A percentile compares a stretch with the other conserved stretches of the same genome.
Evolutionary conservation across 1,139 yeast species (phyloP).

Genomic region (Protomyces lactucae-debilis): DNA sequence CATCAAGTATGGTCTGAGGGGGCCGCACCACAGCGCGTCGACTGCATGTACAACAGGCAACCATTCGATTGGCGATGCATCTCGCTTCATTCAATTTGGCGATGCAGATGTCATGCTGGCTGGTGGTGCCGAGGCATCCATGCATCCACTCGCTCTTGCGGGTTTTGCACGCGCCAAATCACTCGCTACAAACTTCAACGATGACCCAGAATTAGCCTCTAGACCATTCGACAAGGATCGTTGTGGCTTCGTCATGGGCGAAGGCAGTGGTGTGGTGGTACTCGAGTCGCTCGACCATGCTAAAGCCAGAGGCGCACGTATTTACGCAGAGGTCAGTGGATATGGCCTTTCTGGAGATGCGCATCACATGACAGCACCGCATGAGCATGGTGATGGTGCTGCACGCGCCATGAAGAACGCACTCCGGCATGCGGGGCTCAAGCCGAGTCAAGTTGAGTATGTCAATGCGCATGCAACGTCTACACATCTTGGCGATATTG

Average conservation of each 20-base stretch:
- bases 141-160: conserved; percentile 81
- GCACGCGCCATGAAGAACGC: conserved; percentile 77
- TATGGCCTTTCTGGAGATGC: conserved; percentile 93
- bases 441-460: conserved; percentile 55
- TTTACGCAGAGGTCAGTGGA: conserved; percentile 78
- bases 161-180: conserved; percentile 92
- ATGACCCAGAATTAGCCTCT: conserved; percentile 61
- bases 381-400: conserved; percentile 79
- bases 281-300: conserved; percentile 68
- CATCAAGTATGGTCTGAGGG: conserved; percentile 59
- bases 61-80: conserved; percentile 91
- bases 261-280: conserved; percentile 80
- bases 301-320: conserved; percentile 52
- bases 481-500: conserved; percentile 79
- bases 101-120: conserved; percentile 85
- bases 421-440: conserved; percentile 47
- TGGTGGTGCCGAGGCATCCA: conserved; percentile 85
- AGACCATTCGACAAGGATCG: conserved; percentile 80
- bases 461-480: conserved; percentile 97
- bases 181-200: conserved; percentile 59
- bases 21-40: conserved; percentile 82
- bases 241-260: conserved; percentile 87
- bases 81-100: conserved; percentile 68
- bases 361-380: conserved; percentile 87
- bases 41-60: conserved; percentile 98